Base-by-base conservation (phyloP, 2,329 filamentous ascomycete species). In the Escovopsis weberi region DNA sequence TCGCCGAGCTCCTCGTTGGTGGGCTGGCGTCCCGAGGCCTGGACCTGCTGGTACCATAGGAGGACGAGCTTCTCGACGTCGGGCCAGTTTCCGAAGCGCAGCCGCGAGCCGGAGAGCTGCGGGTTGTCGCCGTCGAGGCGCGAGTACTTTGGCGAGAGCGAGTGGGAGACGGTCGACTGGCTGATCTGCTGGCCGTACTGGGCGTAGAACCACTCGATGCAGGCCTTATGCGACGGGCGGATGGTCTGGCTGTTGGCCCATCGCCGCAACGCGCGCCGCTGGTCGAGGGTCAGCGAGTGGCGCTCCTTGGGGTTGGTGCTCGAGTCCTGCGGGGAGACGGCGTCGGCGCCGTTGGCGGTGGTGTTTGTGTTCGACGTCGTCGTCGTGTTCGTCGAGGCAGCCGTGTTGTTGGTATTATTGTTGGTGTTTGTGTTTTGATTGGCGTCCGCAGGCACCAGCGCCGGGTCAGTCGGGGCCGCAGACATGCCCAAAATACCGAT, bases 31-130 rank as follows among this genome's bases (percentile, higher is more conserved):
- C 74, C 74, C 3, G 64, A 65, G 26, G 63, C 61, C 39, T 68
- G 64, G 42, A 69, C 65, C 48, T 70, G 65, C 51, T 72, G 67
- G 53, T 73, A 71, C 70, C 70, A 74, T 6, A 70, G 60, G 45
- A 74, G 59, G 18, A 74, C 70, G 8, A 74, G 64, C 60, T 72
- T 73, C 60, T 74, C 70, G 43, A 78, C 74, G 48, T 78, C 74
- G 46, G 74, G 74, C 74, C 74, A 78, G 54, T 78, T 78, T 48
- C 74, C 74, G 45, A 77, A 77, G 48, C 74, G 72, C 47, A 78
- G 63, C 37, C 74, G 71, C 44, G 73, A 77, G 37, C 74, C 74
- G n/a, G 72, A 75, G 46, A 78, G 67, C 55, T 77, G 73, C 12
- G 71, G 72, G 50, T 66, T 64, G 43, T 78, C 73, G 53, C 69